phyloP scores from a whole-genome alignment of 768 basidiomycete species.

The Galerina sulciceps region DNA sequence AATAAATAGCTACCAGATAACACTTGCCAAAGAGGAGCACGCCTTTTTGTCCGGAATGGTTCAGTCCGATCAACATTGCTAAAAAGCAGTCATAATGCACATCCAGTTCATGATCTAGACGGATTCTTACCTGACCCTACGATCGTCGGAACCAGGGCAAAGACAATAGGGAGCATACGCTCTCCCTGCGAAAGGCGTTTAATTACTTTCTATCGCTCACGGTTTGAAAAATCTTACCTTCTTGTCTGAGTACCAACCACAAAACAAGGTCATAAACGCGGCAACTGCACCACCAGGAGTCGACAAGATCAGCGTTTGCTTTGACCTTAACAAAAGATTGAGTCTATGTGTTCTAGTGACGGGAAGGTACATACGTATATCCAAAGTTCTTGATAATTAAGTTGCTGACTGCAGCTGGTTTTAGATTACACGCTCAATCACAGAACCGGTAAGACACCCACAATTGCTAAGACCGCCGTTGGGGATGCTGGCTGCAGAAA shows the following conservation, averaged over 20 bases:
- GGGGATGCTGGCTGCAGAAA: constrained; percentile 59
- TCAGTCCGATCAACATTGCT: constrained; percentile 60
- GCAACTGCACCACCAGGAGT: constrained; percentile 60
- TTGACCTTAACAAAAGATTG: constrained; percentile 40
- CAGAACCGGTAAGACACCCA: constrained; percentile 28
- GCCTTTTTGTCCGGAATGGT: constrained; percentile 50
- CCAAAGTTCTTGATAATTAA: constrained; percentile 66
- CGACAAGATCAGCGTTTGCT: constrained; percentile 61
- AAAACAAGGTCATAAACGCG: constrained; percentile 50
- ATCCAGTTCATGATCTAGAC: not conserved
- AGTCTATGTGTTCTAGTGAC: not conserved
- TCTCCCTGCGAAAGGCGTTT: constrained; percentile 42
- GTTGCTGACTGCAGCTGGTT: constrained; percentile 51
- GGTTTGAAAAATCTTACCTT: constrained; percentile 39
- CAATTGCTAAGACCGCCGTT: constrained; percentile 69
- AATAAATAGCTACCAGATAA: not conserved
- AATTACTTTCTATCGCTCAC: not conserved
- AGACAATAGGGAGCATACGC: constrained; percentile 63
- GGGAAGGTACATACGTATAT: constrained; percentile 50
- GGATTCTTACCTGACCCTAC: constrained; percentile 50
- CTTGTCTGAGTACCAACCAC: constrained; percentile 70
- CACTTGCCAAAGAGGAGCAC: constrained; percentile 56
- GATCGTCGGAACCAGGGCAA: constrained; percentile 62
- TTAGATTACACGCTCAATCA: not conserved
- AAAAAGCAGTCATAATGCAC: not conserved